These are phyloP conservation scores for Camellia oleifera DNA, from an alignment of 179 eudicot species.

Conservation along the genomic window DNA sequence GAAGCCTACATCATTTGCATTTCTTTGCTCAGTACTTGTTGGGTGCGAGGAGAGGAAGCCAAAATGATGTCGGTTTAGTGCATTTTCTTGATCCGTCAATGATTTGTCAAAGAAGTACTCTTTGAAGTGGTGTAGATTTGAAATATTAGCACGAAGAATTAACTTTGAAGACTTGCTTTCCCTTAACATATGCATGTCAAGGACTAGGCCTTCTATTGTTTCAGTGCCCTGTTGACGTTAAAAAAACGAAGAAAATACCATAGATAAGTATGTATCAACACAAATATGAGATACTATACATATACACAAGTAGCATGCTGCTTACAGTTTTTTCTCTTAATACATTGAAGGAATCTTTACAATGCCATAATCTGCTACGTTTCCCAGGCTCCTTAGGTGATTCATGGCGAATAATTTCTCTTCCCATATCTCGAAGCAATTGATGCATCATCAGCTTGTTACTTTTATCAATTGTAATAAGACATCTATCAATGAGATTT, in stretches of 20 bases:
- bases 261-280: no score
- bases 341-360: not conserved
- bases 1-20: not conserved
- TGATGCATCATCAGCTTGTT: constrained; percentile 18
- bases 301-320: not conserved
- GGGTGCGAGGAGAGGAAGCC: not conserved
- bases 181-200: not conserved
- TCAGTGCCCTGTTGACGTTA: not conserved
- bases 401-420: constrained; percentile 13
- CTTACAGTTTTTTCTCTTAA: constrained; percentile 6
- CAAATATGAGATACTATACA: no score
- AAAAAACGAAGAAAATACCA: not conserved
- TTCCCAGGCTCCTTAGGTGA: not conserved
- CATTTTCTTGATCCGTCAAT: no score
- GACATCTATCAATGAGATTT: not conserved
- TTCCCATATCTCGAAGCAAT: constrained; percentile 14
- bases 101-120: not conserved
- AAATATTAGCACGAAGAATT: not conserved
- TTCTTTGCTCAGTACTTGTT: not conserved
- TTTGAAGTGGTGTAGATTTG: not conserved
- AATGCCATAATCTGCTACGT: constrained; percentile 13
- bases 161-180: no score
- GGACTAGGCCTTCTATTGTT: constrained; percentile 1
- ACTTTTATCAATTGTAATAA: not conserved
- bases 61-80: not conserved